A percentile compares a stretch with the other conserved stretches of the same genome.
Evolutionary conservation across 345 rosid species (phyloP).

Genomic region (Zanthoxylum bungeanum): DNA sequence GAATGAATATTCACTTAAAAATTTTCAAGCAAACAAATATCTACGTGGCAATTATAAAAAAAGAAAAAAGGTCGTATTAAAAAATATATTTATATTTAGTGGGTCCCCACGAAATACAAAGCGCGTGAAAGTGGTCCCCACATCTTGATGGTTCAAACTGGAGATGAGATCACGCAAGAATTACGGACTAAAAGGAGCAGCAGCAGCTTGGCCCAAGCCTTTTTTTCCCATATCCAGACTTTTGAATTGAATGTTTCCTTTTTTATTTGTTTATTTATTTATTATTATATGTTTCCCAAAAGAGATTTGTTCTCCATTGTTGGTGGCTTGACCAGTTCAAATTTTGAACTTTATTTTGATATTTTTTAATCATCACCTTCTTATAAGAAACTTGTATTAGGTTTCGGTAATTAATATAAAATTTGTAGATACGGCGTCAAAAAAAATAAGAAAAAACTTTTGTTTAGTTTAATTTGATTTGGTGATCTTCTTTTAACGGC

Average conservation of each 20-base stretch:
- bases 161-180: conserved; percentile 19
- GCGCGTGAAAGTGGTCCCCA: conserved; percentile 36
- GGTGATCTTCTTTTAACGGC: background rate
- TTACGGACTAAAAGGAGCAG: conserved; percentile 4
- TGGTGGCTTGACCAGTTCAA: conserved; percentile 13
- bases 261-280: background rate
- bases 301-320: background rate
- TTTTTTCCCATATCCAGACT: background rate
- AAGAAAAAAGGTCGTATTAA: background rate
- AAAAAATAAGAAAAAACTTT: too few relatives aligned
- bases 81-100: background rate
- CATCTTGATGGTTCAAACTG: conserved; percentile 4
- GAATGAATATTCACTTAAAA: background rate
- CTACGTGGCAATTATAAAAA: background rate
- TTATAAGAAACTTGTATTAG: too few relatives aligned
- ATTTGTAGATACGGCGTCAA: too few relatives aligned
- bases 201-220: background rate
- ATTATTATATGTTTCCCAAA: background rate
- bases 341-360: background rate
- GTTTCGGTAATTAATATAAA: too few relatives aligned
- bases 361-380: too few relatives aligned
- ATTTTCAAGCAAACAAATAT: background rate
- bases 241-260: background rate
- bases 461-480: too few relatives aligned
- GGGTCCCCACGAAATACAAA: conserved; percentile 16